Conservation (phyloP, 2,329 filamentous ascomycete species). For the Chaetomiaceae sp. region DNA sequence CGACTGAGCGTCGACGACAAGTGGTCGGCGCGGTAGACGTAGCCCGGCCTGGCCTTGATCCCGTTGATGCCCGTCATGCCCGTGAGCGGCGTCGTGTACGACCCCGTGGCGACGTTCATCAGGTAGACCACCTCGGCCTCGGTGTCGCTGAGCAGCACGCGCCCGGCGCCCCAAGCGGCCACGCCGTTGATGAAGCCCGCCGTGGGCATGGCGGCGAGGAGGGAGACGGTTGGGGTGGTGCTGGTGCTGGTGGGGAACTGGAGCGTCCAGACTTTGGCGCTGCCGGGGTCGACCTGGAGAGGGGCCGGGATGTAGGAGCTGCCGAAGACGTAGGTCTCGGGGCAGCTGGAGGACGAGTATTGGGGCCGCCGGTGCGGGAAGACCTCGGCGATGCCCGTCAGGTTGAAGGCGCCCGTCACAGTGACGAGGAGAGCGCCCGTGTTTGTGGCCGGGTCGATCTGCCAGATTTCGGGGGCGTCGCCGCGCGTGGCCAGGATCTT, state of each 20-base stretch:
- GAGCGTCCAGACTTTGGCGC: slow-evolving; percentile 15
- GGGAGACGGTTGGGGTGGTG: background rate
- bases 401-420: slow-evolving; percentile 12
- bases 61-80: slow-evolving; percentile 18
- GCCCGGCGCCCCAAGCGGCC: background rate
- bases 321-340: slow-evolving; percentile 15
- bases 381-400: slow-evolving; percentile 20
- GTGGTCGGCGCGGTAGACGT: slow-evolving; percentile 13
- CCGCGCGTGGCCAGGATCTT: slow-evolving; percentile 19
- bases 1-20: background rate
- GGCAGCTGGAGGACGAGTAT: background rate
- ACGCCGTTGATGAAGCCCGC: slow-evolving; percentile 19
- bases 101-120: slow-evolving; percentile 14
- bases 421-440: slow-evolving; percentile 5
- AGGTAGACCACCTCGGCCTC: slow-evolving; percentile 7
- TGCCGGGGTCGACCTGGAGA: slow-evolving; percentile 8
- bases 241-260: background rate
- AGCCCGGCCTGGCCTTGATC: slow-evolving; percentile 1
- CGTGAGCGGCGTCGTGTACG: slow-evolving; percentile 11
- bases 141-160: slow-evolving; percentile 16
- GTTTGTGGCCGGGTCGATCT: slow-evolving; percentile 17
- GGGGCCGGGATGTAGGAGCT: slow-evolving; percentile 15
- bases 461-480: slow-evolving; percentile 22
- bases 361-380: background rate
- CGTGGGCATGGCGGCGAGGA: slow-evolving; percentile 12